Base-by-base conservation (phyloP, 1,284 basidiomycete species). In the Cryptococcus sp. region DNA sequence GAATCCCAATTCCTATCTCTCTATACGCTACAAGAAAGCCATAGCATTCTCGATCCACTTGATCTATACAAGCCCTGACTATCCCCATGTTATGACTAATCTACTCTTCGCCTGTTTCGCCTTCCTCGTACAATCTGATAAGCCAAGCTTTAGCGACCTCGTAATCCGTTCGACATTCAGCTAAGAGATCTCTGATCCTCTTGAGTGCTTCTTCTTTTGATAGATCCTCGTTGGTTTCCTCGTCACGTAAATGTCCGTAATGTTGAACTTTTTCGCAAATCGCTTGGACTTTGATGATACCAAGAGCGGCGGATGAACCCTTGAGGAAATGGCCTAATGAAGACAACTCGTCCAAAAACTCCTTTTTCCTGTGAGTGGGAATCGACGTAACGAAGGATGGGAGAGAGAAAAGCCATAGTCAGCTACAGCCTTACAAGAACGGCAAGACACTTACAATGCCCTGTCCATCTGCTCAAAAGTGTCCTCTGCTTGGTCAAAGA, bases 231-330 rank as follows among this genome's bases (percentile, higher is more conserved):
- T 68, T 71, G n/a, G 72, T 68, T 55, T 76, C 70, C 58, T 78
- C 79, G 57, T 80, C 79, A 23, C 78, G 73, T 44, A 66, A 60
- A 56, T 79, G 82, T 50, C 91, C 91, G 68, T 88, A 86, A 76
- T 93, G 85, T 76, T 95, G 92, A 72, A 95, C 93, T 76, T 83
- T 83, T 76, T 91, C 90, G 78, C 92, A 95, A 46, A 86, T 85
- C 33, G 79, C 81, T 71, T 90, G 86, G 54, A 97, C 90, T 66
- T 84, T 84, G 61, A 80, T 79, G 43, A 93, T 83, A 38, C 92
- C 92, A 45, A 96, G 82, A 1, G 93, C 90, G 13, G 92, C 92
- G 35, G 90, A 93, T 2, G 91, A 94, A 49, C 92, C 93, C 76
- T 96, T 97, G 71, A 97, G 84, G 76, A 90, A 97, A 76, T 97